Percentiles rank a stretch among this genome's conserved stretches.
Evolutionary conservation across 1,139 yeast genomes (phyloP).

Genomic region (Candida sanyaensis): DNA sequence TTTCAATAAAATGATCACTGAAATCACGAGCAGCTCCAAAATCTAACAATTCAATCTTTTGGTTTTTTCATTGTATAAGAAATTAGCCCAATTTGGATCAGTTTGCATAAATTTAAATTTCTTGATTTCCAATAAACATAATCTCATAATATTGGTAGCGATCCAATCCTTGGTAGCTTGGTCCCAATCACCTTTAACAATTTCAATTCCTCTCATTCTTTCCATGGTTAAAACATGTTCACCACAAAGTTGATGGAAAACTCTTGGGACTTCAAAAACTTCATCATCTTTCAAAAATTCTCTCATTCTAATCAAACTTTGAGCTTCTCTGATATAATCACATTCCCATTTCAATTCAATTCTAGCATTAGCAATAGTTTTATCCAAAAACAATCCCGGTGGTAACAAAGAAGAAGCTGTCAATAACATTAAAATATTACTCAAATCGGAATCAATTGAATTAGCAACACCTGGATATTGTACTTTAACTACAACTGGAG

Average conservation of each 20-base stretch:
- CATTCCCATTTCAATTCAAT: constrained; percentile 97
- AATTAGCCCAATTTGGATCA: constrained; percentile 99
- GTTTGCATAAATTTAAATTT: constrained; percentile 93
- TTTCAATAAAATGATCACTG: constrained; percentile 62
- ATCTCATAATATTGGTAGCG: constrained; percentile 82
- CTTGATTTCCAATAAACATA: constrained; percentile 84
- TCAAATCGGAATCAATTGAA: constrained; percentile 91
- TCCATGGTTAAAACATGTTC: constrained; percentile 90
- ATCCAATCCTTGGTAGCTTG: constrained; percentile 79
- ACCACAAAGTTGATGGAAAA: constrained; percentile 76
- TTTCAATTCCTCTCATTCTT: constrained; percentile 78
- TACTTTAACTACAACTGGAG: constrained; percentile 91
- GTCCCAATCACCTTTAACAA: constrained; percentile 73
- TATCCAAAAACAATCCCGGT: constrained; percentile 87
- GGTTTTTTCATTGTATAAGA: constrained; percentile 70
- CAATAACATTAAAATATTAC: constrained; percentile 74
- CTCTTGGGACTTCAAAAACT: constrained; percentile 78
- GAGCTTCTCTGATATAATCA: constrained; percentile 90
- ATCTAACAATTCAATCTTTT: constrained; percentile 80
- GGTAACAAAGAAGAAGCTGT: constrained; percentile 89
- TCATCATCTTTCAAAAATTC: constrained; percentile 64
- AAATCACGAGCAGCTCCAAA: constrained; percentile 92
- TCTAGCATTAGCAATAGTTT: constrained; percentile 91
- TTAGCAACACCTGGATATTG: constrained; percentile 98
- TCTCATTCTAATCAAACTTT: constrained; percentile 68